Conservation (phyloP, 495 filamentous ascomycete genomes). For the Hypoxylon lienhwacheense region DNA sequence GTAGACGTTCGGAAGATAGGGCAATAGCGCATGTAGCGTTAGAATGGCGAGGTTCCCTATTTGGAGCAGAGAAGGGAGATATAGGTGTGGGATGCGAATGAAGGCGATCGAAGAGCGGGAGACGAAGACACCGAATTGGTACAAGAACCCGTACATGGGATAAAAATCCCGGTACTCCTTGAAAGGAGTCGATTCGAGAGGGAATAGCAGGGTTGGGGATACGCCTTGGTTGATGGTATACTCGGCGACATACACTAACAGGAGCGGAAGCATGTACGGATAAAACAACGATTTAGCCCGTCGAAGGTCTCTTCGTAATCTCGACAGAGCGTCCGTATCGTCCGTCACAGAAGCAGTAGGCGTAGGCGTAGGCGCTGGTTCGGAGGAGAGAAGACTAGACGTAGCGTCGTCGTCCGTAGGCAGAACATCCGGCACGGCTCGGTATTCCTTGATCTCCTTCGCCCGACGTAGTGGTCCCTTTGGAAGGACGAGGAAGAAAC, state of each 20-base stretch:
- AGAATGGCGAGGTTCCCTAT: constrained; percentile 74
- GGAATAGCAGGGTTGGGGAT: constrained; percentile 85
- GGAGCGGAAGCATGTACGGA: constrained; percentile 80
- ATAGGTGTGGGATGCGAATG: constrained; percentile 76
- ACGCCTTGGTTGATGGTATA: constrained; percentile 97
- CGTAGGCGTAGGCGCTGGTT: constrained; percentile 39
- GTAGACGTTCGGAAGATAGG: constrained; percentile 81
- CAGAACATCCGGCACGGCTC: constrained; percentile 42
- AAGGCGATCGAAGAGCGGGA: constrained; percentile 89
- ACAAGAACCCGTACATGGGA: constrained; percentile 85
- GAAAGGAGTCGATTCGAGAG: constrained; percentile 74
- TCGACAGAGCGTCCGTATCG: constrained; percentile 28
- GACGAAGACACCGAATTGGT: constrained; percentile 92
- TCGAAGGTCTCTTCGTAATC: constrained; percentile 51
- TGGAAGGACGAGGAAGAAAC: constrained; percentile 82
- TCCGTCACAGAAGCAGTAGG: constrained; percentile 31
- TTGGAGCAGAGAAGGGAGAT: constrained; percentile 83
- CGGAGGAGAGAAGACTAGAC: constrained; percentile 45
- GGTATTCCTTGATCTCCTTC: constrained; percentile 44
- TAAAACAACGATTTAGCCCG: constrained; percentile 50
- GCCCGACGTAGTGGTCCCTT: constrained; percentile 55
- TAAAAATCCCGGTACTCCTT: constrained; percentile 83
- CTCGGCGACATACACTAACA: constrained; percentile 92
- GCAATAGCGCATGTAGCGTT: constrained; percentile 70
- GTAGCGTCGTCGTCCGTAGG: constrained; percentile 32